phyloP scores from a whole-genome alignment of 1,284 basidiomycete species.

The Heterobasidion irregulare region DNA sequence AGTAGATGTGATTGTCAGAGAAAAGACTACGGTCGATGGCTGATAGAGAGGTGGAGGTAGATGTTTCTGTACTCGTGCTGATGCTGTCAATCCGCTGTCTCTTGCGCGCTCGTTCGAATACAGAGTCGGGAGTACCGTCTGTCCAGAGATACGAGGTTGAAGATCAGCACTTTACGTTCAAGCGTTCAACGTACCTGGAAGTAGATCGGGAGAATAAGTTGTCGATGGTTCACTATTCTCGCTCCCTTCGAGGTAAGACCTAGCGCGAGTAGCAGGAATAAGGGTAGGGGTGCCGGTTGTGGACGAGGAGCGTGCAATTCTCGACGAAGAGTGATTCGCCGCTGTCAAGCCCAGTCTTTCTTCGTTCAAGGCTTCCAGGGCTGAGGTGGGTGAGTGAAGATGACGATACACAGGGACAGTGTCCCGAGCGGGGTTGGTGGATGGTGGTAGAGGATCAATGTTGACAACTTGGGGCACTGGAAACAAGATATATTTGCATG shows the following conservation, averaged over 20 bases:
- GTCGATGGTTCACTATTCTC: conserved; percentile 24
- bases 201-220: conserved; percentile 15
- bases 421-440: conserved; percentile 46
- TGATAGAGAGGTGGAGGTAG: conserved; percentile 16
- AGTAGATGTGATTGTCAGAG: conserved; percentile 16
- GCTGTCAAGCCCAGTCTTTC: conserved; percentile 26
- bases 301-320: conserved; percentile 14
- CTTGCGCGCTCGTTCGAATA: conserved; percentile 53
- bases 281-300: conserved; percentile 25
- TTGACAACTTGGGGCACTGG: conserved; percentile 29
- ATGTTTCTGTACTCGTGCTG: conserved; percentile 4
- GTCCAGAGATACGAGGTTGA: conserved; percentile 9
- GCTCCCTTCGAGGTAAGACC: conserved; percentile 54
- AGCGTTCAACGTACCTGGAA: conserved; percentile 18
- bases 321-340: conserved; percentile 20
- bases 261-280: conserved; percentile 54
- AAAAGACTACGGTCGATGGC: conserved; percentile 21
- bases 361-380: conserved; percentile 29
- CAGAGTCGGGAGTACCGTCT: conserved; percentile 30
- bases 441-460: conserved; percentile 61
- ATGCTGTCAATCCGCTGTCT: conserved; percentile 53
- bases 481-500: conserved; percentile 8
- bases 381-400: conserved; percentile 25
- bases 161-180: not conserved
- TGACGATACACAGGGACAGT: conserved; percentile 31